These are phyloP conservation scores for Chlorella sp. DNA, from an alignment of 139 green algal genomes.

Conservation along the genomic window DNA sequence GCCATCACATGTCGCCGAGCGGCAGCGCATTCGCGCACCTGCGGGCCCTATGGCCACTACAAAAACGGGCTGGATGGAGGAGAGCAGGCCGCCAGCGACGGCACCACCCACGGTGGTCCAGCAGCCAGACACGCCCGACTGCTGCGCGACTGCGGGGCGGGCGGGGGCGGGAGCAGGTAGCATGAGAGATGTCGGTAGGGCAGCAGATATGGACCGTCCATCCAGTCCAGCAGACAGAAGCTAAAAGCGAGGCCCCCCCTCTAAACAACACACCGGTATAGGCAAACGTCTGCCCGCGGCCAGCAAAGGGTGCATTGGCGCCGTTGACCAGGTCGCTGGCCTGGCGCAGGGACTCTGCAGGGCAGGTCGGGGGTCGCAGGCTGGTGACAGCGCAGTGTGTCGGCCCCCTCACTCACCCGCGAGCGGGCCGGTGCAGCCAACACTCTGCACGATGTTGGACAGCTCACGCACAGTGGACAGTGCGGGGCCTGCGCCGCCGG, in stretches of 20 bases:
- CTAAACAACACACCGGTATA: not conserved
- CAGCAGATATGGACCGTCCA: no score
- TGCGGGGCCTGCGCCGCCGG: not conserved
- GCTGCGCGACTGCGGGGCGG: not conserved
- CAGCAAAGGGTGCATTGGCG: not conserved
- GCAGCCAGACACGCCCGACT: not conserved
- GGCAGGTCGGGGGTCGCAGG: not conserved
- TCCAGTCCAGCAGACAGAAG: no score
- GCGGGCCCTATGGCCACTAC: not conserved
- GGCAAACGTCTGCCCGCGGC: not conserved
- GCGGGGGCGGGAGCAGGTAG: no score
- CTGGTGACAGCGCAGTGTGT: no score
- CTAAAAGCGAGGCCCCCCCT: no score
- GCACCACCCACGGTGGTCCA: not conserved
- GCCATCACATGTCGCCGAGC: no score
- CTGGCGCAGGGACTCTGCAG: not conserved
- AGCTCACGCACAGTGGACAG: not conserved
- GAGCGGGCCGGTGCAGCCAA: slow-evolving; percentile 2
- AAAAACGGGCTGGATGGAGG: not conserved
- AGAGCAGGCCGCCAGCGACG: not conserved
- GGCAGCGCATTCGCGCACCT: no score
- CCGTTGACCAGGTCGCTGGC: not conserved
- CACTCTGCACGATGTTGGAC: not conserved
- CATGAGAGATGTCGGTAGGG: no score
- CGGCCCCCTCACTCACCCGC: not conserved